Percentiles rank a stretch among this genome's conserved stretches.
Evolutionary conservation across 2,329 filamentous ascomycete species (phyloP).

Genomic region (Alternaria hordeiaustralica): DNA sequence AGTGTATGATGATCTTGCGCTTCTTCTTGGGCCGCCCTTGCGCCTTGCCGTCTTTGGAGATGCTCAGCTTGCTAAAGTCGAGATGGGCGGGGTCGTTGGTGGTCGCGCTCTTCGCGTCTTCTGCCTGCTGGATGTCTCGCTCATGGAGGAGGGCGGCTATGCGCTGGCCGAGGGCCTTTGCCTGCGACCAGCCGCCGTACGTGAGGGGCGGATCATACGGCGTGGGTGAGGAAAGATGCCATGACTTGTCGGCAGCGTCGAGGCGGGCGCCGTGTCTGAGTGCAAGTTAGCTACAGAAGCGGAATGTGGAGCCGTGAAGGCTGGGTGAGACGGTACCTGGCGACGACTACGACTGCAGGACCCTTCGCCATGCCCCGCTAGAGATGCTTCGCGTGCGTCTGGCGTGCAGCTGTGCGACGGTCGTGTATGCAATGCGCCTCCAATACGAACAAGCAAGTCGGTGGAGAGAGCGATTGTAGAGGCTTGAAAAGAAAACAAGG

Average conservation of each 20-base stretch:
- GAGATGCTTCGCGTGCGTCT: slow-evolving; percentile 20
- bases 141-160: slow-evolving; percentile 75
- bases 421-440: slow-evolving; percentile 11
- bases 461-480: background rate
- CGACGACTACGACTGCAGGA: slow-evolving; percentile 58
- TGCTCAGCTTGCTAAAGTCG: slow-evolving; percentile 30
- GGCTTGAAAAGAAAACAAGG: background rate
- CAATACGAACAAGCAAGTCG: background rate
- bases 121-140: slow-evolving; percentile 56
- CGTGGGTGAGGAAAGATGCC: slow-evolving; percentile 90
- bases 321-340: slow-evolving; percentile 47
- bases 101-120: slow-evolving; percentile 24
- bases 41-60: slow-evolving; percentile 7
- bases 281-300: slow-evolving; percentile 17
- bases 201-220: slow-evolving; percentile 96
- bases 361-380: slow-evolving; percentile 50
- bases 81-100: slow-evolving; percentile 28
- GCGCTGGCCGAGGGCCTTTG: slow-evolving; percentile 78
- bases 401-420: slow-evolving; percentile 17
- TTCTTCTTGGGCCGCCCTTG: slow-evolving; percentile 50
- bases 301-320: slow-evolving; percentile 6
- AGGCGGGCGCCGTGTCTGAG: slow-evolving; percentile 86
- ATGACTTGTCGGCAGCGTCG: slow-evolving; percentile 91
- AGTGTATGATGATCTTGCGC: slow-evolving; percentile 85
- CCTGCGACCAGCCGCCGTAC: slow-evolving; percentile 92